A percentile compares a stretch with the other conserved stretches of the same genome.
Conservation (phyloP, 805 yeast genomes). For the Brettanomyces custersianus region DNA sequence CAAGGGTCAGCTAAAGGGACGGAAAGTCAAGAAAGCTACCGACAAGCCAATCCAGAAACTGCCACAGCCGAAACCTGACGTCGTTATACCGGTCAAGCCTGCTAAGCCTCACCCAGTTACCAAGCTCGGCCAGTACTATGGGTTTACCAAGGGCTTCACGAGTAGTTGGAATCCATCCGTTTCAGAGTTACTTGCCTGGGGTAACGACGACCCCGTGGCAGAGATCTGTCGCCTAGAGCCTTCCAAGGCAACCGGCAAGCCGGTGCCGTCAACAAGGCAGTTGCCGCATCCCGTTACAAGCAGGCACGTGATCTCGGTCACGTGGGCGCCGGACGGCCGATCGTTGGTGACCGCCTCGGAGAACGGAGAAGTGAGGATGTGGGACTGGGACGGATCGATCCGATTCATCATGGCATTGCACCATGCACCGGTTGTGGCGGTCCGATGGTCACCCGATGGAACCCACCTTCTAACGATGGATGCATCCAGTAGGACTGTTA, state of each 20-base stretch:
- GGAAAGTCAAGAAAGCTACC: not conserved
- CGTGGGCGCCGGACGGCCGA: conserved; percentile 64
- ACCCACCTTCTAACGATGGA: conserved; percentile 53
- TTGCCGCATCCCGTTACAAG: conserved; percentile 17
- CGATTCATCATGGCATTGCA: conserved; percentile 47
- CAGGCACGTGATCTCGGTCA: conserved; percentile 24
- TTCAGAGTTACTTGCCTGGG: conserved; percentile 41
- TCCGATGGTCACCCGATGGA: conserved; percentile 54
- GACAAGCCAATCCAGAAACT: not conserved
- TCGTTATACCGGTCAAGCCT: not conserved
- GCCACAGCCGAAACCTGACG: not conserved
- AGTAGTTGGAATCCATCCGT: conserved; percentile 28
- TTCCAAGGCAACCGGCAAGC: conserved; percentile 7
- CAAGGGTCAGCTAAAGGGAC: not conserved
- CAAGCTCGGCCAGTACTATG: not conserved
- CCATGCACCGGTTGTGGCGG: conserved; percentile 41
- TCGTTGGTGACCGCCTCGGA: conserved; percentile 53
- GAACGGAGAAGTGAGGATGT: conserved; percentile 69
- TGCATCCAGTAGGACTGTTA: conserved; percentile 37
- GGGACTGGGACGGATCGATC: conserved; percentile 66
- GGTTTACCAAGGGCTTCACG: not conserved
- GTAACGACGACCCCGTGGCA: conserved; percentile 27
- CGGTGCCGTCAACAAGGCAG: conserved; percentile 8
- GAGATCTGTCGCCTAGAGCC: conserved; percentile 18
- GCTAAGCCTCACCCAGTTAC: not conserved